These are phyloP conservation scores for Phytophthora aleatoria DNA, from an alignment of 352 stramenopile species.

Conservation along the genomic window DNA sequence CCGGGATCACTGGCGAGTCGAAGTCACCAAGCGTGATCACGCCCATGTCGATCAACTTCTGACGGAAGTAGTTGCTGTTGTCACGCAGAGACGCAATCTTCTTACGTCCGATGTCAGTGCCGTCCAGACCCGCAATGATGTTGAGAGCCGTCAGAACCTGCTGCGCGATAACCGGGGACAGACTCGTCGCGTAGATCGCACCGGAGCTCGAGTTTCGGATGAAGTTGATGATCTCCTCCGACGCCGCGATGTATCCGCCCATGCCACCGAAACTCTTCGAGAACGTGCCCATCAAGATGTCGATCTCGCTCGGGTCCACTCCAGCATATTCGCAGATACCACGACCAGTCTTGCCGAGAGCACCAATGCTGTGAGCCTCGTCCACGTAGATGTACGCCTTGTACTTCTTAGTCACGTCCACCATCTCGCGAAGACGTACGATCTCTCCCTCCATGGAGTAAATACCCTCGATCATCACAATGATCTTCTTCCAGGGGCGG, in stretches of 20 bases:
- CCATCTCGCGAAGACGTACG: constrained; percentile 92
- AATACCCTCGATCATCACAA: constrained; percentile 97
- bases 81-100: constrained; percentile 95
- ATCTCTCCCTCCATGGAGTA: constrained; percentile 99
- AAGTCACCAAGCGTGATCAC: constrained; percentile 93
- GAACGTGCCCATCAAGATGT: constrained; percentile 99
- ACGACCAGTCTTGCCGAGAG: constrained; percentile 87
- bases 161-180: constrained; percentile 61
- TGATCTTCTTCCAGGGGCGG: constrained; percentile 97
- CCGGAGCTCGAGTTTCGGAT: constrained; percentile 61
- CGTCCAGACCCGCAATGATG: constrained; percentile 97
- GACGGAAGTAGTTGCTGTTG: constrained; percentile 98
- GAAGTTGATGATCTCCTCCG: constrained; percentile 72
- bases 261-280: constrained; percentile 99
- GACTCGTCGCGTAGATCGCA: constrained; percentile 63
- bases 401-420: constrained; percentile 96
- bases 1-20: constrained; percentile 98
- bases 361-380: constrained; percentile 97
- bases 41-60: constrained; percentile 94
- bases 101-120: constrained; percentile 90
- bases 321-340: constrained; percentile 95
- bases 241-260: constrained; percentile 97
- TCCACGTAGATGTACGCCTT: constrained; percentile 98
- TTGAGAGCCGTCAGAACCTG: constrained; percentile 82
- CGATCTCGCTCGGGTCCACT: constrained; percentile 96